Conservation (phyloP, 306 rosid genomes). For the Dalbergia cochinchinensis region DNA sequence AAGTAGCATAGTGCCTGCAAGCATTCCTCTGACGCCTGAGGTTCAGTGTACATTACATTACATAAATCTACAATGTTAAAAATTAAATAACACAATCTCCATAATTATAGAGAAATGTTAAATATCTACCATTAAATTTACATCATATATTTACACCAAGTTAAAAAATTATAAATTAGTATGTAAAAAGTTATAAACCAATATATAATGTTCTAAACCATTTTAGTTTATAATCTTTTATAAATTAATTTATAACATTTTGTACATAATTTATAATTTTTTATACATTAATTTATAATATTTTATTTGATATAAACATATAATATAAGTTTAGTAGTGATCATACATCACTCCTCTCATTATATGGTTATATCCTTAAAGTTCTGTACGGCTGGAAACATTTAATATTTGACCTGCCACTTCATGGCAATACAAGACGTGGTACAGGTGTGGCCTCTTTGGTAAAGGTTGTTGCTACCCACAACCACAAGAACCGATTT, state of each 20-base stretch:
- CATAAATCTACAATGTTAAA: neutral
- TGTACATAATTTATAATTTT: no score
- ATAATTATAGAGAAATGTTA: neutral
- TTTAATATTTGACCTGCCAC: constrained; percentile 6
- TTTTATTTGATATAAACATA: no score
- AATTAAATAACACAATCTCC: neutral
- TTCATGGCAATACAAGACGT: neutral
- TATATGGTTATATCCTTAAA: neutral
- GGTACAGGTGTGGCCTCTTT: neutral
- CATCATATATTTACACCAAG: no score
- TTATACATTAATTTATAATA: no score
- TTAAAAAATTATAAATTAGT: no score
- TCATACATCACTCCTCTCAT: no score
- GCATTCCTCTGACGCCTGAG: constrained; percentile 35
- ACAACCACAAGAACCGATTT: neutral
- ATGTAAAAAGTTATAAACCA: no score
- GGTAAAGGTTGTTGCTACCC: neutral
- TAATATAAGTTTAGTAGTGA: no score
- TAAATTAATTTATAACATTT: no score
- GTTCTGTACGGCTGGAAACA: neutral
- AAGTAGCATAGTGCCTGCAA: constrained; percentile 21
- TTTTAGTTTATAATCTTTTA: no score
- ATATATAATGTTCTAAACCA: no score
- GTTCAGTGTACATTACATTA: neutral
- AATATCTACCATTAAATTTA: no score